Conservation (phyloP, 2,329 filamentous ascomycete genomes). For the Thermothelomyces thermophilus region DNA sequence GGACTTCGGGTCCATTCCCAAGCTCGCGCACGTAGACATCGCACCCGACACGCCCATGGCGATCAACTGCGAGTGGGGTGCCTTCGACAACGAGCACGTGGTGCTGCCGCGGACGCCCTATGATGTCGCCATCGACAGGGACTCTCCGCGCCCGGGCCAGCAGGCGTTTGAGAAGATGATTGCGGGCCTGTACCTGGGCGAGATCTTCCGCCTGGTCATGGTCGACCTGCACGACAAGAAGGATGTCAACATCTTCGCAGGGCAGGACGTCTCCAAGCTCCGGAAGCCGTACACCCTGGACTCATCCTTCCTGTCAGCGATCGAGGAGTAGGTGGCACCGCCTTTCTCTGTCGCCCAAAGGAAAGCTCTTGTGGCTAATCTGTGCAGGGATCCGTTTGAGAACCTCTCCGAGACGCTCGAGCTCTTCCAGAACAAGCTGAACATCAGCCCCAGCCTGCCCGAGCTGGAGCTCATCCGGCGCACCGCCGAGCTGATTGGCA, state of each 20-base stretch:
- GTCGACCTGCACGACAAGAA: slow-evolving; percentile 78
- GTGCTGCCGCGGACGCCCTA: slow-evolving; percentile 81
- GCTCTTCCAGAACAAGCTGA: slow-evolving; percentile 69
- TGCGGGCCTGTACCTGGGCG: slow-evolving; percentile 86
- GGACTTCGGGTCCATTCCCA: slow-evolving; percentile 80
- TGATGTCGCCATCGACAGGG: slow-evolving; percentile 80
- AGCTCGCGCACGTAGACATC: slow-evolving; percentile 86
- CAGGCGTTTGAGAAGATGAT: slow-evolving; percentile 99
- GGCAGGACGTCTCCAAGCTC: slow-evolving; percentile 72
- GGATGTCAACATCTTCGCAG: slow-evolving; percentile 69
- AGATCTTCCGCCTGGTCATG: slow-evolving; percentile 85
- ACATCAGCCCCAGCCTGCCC: slow-evolving; percentile 61
- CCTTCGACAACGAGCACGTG: slow-evolving; percentile 89
- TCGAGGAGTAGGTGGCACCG: slow-evolving; percentile 66
- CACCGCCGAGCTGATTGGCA: slow-evolving; percentile 89
- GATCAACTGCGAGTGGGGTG: slow-evolving; percentile 97
- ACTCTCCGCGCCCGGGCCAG: slow-evolving; percentile 86
- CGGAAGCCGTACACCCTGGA: slow-evolving; percentile 86
- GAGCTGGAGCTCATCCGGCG: slow-evolving; percentile 88
- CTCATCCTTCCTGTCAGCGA: slow-evolving; percentile 83
- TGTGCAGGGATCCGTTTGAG: slow-evolving; percentile 75
- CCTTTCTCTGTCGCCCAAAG: no score
- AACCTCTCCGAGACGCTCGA: slow-evolving; percentile 86
- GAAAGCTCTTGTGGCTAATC: neutral
- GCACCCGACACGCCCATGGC: slow-evolving; percentile 79